These are phyloP conservation scores for Teratosphaeria zuluensis DNA, from an alignment of 2,329 filamentous ascomycete species.

Conservation along the genomic window DNA sequence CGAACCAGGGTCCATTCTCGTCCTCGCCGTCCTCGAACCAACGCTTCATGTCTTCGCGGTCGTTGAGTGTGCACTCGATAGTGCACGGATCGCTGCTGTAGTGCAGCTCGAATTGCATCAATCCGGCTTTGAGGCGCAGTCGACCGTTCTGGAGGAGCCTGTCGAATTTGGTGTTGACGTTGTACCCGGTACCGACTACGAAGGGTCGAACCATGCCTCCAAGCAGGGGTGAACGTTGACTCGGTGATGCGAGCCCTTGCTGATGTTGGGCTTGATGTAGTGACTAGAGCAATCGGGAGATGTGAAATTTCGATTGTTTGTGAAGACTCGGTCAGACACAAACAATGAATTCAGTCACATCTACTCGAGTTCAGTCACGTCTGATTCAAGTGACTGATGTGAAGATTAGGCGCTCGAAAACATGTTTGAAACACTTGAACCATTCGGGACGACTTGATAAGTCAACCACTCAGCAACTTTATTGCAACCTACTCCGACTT, in stretches of 20 bases:
- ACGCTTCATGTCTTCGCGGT: background rate
- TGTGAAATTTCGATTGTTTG: background rate
- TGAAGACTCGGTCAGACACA: background rate
- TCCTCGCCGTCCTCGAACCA: background rate
- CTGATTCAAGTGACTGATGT: background rate
- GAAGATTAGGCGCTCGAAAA: background rate
- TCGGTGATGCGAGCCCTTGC: background rate
- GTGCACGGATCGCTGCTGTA: background rate
- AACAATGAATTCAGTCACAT: background rate
- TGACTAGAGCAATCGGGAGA: background rate
- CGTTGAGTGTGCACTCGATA: background rate
- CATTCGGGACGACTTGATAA: background rate
- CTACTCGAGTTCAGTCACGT: background rate
- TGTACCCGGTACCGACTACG: background rate
- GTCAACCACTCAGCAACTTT: background rate
- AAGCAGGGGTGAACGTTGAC: too few relatives aligned
- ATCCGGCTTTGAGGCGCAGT: background rate
- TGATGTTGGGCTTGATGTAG: background rate
- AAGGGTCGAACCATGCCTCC: background rate
- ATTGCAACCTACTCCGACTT: background rate
- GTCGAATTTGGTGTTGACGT: background rate
- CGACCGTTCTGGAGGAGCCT: background rate
- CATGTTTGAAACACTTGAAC: background rate
- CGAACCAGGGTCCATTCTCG: background rate
- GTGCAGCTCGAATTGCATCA: background rate